Percentiles rank a stretch among this genome's conserved stretches.
Evolutionary conservation across 352 stramenopile species (phyloP).

Genomic region (Phytophthora syringae): DNA sequence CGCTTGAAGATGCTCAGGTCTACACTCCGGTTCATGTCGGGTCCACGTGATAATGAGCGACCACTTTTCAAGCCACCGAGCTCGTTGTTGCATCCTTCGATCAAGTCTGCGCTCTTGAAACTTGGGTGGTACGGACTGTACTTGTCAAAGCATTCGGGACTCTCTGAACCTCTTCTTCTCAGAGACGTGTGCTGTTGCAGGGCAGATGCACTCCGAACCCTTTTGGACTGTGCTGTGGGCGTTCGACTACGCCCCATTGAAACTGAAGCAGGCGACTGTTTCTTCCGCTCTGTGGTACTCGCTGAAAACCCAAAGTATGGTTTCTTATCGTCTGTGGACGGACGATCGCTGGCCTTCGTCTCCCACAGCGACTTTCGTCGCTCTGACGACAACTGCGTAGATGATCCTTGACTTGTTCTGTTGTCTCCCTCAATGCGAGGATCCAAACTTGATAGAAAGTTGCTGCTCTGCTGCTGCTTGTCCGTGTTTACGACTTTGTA

Average conservation of each 20-base stretch:
- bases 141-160: conserved; percentile 76
- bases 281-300: conserved; percentile 10
- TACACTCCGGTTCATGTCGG: conserved; percentile 40
- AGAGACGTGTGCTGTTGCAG: conserved; percentile 14
- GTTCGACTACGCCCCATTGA: conserved; percentile 1
- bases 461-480: conserved; percentile 1
- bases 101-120: conserved; percentile 50
- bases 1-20: conserved; percentile 87
- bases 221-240: conserved; percentile 20
- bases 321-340: conserved; percentile 24
- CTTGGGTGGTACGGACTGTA: conserved; percentile 82
- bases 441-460: conserved; percentile 2
- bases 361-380: conserved; percentile 37
- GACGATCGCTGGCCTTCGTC: conserved; percentile 12
- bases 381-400: conserved; percentile 21
- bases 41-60: not conserved
- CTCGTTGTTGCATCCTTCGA: conserved; percentile 48
- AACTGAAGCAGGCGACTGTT: not conserved
- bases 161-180: conserved; percentile 21
- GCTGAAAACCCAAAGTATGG: conserved; percentile 17
- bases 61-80: conserved; percentile 3
- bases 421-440: not conserved
- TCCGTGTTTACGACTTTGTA: conserved; percentile 23
- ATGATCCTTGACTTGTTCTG: not conserved
- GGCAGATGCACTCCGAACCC: not conserved